Percentiles rank a stretch among this genome's conserved stretches.
Evolutionary conservation across 2,329 filamentous ascomycete genomes (phyloP).

Genomic region (Penicillium thymicola): DNA sequence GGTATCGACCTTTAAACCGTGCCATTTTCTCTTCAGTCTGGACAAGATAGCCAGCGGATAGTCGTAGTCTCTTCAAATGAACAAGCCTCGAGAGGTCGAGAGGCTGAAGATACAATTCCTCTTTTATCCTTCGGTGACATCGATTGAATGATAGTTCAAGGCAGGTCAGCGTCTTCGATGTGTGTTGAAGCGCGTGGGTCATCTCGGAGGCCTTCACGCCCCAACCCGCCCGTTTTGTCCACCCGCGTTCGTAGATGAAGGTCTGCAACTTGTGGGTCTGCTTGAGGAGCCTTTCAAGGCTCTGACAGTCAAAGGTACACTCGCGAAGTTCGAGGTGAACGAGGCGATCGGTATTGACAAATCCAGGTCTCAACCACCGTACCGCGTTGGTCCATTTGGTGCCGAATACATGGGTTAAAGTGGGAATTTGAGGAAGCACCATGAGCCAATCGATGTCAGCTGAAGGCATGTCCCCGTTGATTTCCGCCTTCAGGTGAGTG

Average conservation of each 20-base stretch:
- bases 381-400: background rate
- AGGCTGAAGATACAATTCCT: background rate
- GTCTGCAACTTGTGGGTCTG: background rate
- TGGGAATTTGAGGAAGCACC: background rate
- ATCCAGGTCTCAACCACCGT: background rate
- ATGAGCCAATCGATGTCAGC: background rate
- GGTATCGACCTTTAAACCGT: too few relatives aligned
- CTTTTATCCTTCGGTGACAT: background rate
- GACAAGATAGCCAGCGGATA: background rate
- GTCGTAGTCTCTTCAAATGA: background rate
- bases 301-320: background rate
- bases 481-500: background rate
- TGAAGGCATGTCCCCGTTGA: background rate
- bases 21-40: background rate
- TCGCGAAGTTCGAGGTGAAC: background rate
- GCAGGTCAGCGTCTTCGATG: background rate
- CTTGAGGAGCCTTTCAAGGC: background rate
- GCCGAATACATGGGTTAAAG: background rate
- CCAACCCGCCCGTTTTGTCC: background rate
- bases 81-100: background rate
- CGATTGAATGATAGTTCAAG: background rate
- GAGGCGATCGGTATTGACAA: background rate
- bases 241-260: background rate
- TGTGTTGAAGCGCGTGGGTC: background rate
- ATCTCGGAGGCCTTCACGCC: background rate